phyloP scores from a whole-genome alignment of 2,329 filamentous ascomycete genomes.

The Ophiocordyceps polyrhachis-furcata region DNA sequence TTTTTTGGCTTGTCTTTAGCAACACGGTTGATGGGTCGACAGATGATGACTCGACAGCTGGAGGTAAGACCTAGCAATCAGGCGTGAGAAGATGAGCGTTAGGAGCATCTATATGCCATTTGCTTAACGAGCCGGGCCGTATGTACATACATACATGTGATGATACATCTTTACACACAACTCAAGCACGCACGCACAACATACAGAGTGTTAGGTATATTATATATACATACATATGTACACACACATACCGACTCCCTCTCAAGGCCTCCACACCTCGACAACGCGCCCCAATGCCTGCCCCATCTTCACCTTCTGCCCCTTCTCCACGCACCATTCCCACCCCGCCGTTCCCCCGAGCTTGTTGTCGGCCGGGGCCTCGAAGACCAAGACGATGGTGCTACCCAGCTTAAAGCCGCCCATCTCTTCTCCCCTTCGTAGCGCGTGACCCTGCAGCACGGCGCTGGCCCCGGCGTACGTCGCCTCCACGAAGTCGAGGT shows the following conservation, averaged over 20 bases:
- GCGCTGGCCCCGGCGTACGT: constrained; percentile 64
- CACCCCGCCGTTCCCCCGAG: constrained; percentile 45
- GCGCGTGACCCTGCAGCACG: constrained; percentile 64
- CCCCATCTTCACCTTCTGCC: constrained; percentile 76
- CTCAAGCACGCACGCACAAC: no score
- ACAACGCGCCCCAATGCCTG: constrained; percentile 64
- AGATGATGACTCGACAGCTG: neutral
- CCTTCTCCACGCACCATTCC: constrained; percentile 73
- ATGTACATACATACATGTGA: no score
- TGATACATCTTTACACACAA: no score
- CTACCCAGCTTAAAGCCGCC: constrained; percentile 92
- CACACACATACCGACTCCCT: no score
- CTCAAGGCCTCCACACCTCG: constrained; percentile 18
- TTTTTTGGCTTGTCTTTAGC: no score
- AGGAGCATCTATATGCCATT: no score
- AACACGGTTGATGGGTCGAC: neutral
- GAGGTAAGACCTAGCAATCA: no score
- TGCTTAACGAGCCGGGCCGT: no score
- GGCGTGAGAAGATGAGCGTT: no score
- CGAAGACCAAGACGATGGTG: constrained; percentile 89
- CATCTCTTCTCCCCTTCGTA: constrained; percentile 88
- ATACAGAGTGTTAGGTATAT: no score
- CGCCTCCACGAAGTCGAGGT: constrained; percentile 83
- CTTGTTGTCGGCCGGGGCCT: constrained; percentile 48
- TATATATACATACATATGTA: no score